A percentile compares a stretch with the other conserved stretches of the same genome.
Conservation (phyloP, 2,329 filamentous ascomycete species). For the Penicillium sp. region DNA sequence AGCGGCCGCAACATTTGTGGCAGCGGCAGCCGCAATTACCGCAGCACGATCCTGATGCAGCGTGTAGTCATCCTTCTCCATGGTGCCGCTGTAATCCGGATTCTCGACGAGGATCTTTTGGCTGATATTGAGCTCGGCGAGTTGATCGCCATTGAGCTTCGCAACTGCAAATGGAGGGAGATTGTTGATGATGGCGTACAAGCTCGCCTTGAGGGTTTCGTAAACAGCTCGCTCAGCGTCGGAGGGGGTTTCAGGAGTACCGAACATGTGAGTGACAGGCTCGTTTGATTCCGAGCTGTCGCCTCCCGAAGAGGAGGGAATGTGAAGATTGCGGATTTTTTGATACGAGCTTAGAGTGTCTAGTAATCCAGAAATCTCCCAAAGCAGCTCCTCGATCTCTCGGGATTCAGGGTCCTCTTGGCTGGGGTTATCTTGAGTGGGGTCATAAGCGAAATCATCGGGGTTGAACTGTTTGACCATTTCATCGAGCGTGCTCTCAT, state of each 20-base stretch:
- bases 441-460: conserved; percentile 39
- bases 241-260: conserved; percentile 59
- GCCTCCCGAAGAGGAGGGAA: conserved; percentile 24
- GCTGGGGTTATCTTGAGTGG: conserved; percentile 27
- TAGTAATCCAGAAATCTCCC: conserved; percentile 65
- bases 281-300: conserved; percentile 45
- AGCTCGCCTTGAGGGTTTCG: conserved; percentile 74
- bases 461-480: conserved; percentile 51
- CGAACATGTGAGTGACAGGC: conserved; percentile 32
- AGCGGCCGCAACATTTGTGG: conserved; percentile 38
- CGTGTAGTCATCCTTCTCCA: conserved; percentile 80
- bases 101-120: conserved; percentile 76
- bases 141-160: conserved; percentile 82
- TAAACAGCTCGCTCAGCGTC: conserved; percentile 67
- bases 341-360: conserved; percentile 68
- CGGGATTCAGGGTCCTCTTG: conserved; percentile 50
- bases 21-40: conserved; percentile 40
- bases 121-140: conserved; percentile 83
- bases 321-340: conserved; percentile 61
- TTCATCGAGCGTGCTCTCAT: conserved; percentile 50
- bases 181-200: conserved; percentile 73
- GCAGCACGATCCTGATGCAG: conserved; percentile 54
- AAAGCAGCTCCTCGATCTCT: conserved; percentile 58
- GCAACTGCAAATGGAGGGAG: conserved; percentile 85
- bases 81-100: conserved; percentile 75